Base-by-base conservation (phyloP, 805 yeast genomes). In the Candida parachauliodes region DNA sequence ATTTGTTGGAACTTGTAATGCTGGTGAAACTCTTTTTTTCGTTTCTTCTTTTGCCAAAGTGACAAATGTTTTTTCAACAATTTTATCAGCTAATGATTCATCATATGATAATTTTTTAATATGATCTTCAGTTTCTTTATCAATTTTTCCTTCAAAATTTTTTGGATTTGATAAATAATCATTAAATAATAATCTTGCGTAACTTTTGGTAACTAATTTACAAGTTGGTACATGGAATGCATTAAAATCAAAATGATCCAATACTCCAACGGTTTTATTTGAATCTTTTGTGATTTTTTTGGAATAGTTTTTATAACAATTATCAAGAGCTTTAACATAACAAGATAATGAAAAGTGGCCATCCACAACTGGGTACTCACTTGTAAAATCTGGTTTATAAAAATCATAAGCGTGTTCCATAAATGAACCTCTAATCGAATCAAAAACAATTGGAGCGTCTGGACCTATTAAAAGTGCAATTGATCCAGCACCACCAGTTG, bases 211-310 rank as follows among this genome's bases (percentile, higher is more conserved):
- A 43, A 93, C 98, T 55, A 89, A 77, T 72, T 93, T 93, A 72
- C 98, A 91, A 45, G 93, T 93, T 60, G 98, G 98, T 39, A 88
- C 96, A 63, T 93, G 98, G 89, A 93, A 93, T 26, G 88, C 91
- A 55, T 86, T 83, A 75, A 84, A 93, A 67, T 88, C 96, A 59
- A 93, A 93, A 58, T 79, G 71, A 44, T 80, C 70, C 42, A 48
- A 57, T 35, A 87, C 72, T 47, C 88, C 88, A 47, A 80, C 84
- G 28, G 71, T 62, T 45, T 59, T 58, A 39, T 36, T 39, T 37
- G 77, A 70, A 48, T 72, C 66, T 51, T 73, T 62, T 50, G 75
- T 69, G 49, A 76, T 53, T 65, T 88, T 89, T 58, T 76, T 76
- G 48, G 91, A 81, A 72, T 88, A 93, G 45, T 80, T 65, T 49